Base-by-base conservation (phyloP, 1,284 basidiomycete genomes). In the Mycena citricolor region DNA sequence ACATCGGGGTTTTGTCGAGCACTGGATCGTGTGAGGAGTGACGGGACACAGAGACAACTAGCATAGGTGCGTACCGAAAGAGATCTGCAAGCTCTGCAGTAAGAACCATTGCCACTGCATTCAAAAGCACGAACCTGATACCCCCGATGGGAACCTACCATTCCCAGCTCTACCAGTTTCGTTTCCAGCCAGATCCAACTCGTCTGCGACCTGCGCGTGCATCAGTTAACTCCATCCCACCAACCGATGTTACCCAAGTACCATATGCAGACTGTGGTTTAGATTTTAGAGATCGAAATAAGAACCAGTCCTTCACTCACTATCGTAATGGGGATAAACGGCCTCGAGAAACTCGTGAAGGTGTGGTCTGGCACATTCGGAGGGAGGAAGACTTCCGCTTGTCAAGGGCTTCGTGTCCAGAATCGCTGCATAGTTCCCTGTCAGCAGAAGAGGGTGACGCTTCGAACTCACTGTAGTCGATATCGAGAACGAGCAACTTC, bases 101-200 rank as follows among this genome's bases (percentile, higher is more conserved):
- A 23, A 5, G 29, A 7, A 21, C 8, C 14, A 38, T 34, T 17
- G 6, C 4, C 7, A 8, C 33, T 41, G 32, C 25, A 26, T 12
- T 13, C 8, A 38, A 32, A 1, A 17, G 19, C 36, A 28, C 21
- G 24, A 48, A 86, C 85, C 70, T 89, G 78, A 63, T 93, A 93
- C 54, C 76, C 77, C 39, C 71, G 70, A 33, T 76, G 76, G 0
- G 75, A 71, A 16, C 90, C 89, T 14, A 95, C 68, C 81, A 94
- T 89, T 19, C 81, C 88, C 19, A 95, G 74, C 63, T 95, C 92
- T 13, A 90, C 80, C 4, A 97, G 74, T 66, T 95, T 97, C 23
- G 83, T 81, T 64, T 97, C 93, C 21, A 95, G 73, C 91, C 91
- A 95, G 37, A 90, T 74, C 91, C 91, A 94, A 51, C 81, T 84